These are phyloP conservation scores for Amanita pseudoporphyria DNA, from an alignment of 768 basidiomycete genomes.

Conservation along the genomic window DNA sequence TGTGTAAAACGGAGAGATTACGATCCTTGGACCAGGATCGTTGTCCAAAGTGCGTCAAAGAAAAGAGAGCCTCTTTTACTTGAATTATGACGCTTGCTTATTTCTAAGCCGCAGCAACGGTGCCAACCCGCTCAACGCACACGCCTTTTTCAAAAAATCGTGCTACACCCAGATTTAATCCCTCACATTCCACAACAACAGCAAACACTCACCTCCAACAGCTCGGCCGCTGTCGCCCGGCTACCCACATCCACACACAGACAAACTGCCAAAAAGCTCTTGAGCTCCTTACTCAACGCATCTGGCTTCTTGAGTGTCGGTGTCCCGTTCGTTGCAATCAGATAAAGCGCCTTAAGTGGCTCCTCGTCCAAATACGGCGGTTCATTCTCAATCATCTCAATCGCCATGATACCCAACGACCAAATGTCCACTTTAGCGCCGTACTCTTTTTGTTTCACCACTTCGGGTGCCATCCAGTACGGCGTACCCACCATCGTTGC, in stretches of 20 bases:
- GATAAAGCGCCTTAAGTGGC: conserved; percentile 85
- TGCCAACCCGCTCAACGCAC: conserved; percentile 72
- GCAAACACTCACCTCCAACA: conserved; percentile 55
- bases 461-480: conserved; percentile 99
- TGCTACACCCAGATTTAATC: conserved; percentile 45
- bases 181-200: neutral
- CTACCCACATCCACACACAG: conserved; percentile 94
- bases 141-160: conserved; percentile 89
- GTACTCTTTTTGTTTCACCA: conserved; percentile 95
- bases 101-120: conserved; percentile 76
- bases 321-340: conserved; percentile 97
- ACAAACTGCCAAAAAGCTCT: conserved; percentile 96
- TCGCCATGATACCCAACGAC: conserved; percentile 97
- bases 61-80: no score
- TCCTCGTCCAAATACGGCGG: conserved; percentile 95
- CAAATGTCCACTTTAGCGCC: conserved; percentile 96
- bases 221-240: conserved; percentile 80
- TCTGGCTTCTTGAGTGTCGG: conserved; percentile 97
- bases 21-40: no score
- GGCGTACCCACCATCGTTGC: conserved; percentile 99
- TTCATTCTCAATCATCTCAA: conserved; percentile 98
- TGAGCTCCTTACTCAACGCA: conserved; percentile 82
- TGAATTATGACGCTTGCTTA: conserved; percentile 46
- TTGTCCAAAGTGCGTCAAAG: no score
- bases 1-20: no score